Base-by-base conservation (phyloP, 169 alveolate genomes). In the Plasmodium blacklocki region DNA sequence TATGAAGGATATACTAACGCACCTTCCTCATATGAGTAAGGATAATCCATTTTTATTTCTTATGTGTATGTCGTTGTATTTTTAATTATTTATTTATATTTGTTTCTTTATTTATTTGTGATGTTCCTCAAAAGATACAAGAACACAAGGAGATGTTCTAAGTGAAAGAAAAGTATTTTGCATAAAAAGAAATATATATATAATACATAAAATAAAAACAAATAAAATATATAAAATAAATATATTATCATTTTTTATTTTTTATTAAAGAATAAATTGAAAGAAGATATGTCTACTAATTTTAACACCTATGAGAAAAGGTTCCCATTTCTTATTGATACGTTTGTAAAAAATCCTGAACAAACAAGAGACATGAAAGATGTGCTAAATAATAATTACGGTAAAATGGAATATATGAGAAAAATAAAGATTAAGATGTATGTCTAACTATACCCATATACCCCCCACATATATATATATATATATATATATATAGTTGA, bases 291-390 rank as follows among this genome's bases (percentile, higher is more conserved):
- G 23, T 19, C 63, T 45, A 72, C 67, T n/a, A 56, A 47, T 23
- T 80, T 52, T 62, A 26, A 80, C 23, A 62, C 71, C 21, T 23
- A 80, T 52, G 90, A 80, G 47, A 80, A 80, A 62, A 52, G 56
- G n/a, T 67, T 29, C 49, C 90, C 90, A 39, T 80, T 80, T 59
- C 60, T 80, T 60, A 68, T 80, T 62, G 80, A 80, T 72, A 52
- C 68, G n/a, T 18, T 26, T 60, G 90, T 80, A 47, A 67, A 12
- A 14, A 80, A 66, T 12, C 64, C 68, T 5, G 83, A 67, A 39
- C 71, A n/a, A n/a, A 80, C 90, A 5, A 80, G 32, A 67, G 19
- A 49, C 52, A 80, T 80, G 18, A 68, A 19, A 29, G 90, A 52
- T 12, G 90, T 56, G 29, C 49, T 80, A 80, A 80, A 80, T 49